A percentile compares a stretch with the other conserved stretches of the same genome.
These are phyloP conservation scores for Caloboletus inedulis DNA, from an alignment of 1,284 basidiomycete genomes.

Conservation along the genomic window DNA sequence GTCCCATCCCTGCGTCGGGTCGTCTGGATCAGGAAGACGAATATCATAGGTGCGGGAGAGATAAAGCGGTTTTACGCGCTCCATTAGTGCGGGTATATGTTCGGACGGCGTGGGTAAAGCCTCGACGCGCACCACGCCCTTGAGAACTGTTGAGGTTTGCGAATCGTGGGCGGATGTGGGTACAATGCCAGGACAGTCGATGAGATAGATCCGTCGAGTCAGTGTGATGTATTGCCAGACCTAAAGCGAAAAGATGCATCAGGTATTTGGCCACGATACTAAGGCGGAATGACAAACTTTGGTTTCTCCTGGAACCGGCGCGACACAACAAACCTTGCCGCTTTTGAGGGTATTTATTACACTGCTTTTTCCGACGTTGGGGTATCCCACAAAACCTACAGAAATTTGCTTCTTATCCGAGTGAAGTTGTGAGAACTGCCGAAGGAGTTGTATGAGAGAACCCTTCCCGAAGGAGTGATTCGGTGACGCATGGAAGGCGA, in stretches of 20 bases:
- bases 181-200: slow-evolving; percentile 99
- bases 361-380: slow-evolving; percentile 96
- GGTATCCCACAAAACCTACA: slow-evolving; percentile 97
- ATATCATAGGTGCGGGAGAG: slow-evolving; percentile 89
- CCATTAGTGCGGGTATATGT: slow-evolving; percentile 87
- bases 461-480: slow-evolving; percentile 99
- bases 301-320: slow-evolving; percentile 97
- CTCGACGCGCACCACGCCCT: slow-evolving; percentile 96
- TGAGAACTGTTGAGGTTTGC: slow-evolving; percentile 91
- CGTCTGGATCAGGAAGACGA: slow-evolving; percentile 55
- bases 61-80: slow-evolving; percentile 90
- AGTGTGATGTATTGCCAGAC: slow-evolving; percentile 99
- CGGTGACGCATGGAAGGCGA: slow-evolving; percentile 98
- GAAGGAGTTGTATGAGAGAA: slow-evolving; percentile 93
- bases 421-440: slow-evolving; percentile 96
- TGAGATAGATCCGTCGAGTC: slow-evolving; percentile 95
- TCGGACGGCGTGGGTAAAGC: slow-evolving; percentile 92
- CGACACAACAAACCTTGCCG: slow-evolving; percentile 96
- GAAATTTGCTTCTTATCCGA: slow-evolving; percentile 99
- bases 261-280: background rate
- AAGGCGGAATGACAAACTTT: slow-evolving; percentile 53
- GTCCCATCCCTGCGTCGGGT: slow-evolving; percentile 55
- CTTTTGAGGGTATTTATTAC: slow-evolving; percentile 99
- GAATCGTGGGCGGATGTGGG: slow-evolving; percentile 90
- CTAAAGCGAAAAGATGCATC: slow-evolving; percentile 35